These are phyloP conservation scores for Arthrobotrys pseudoclavata DNA, from an alignment of 2,329 filamentous ascomycete species.

Conservation along the genomic window DNA sequence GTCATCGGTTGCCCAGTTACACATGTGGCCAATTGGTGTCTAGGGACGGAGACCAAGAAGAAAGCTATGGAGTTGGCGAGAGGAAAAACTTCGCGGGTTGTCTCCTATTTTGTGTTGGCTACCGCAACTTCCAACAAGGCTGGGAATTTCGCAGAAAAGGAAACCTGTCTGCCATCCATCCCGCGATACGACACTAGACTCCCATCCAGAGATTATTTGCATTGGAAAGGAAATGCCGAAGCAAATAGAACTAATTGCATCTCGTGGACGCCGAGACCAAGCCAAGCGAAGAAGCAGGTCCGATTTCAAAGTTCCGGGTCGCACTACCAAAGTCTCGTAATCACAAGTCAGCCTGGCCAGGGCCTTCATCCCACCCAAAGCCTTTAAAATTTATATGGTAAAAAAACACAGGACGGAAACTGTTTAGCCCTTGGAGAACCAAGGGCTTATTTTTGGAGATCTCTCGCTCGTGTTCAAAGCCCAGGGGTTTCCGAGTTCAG, in stretches of 20 bases:
- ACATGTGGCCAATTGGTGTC: not conserved
- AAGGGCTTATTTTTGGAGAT: constrained; percentile 12
- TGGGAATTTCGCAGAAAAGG: not conserved
- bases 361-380: constrained; percentile 3
- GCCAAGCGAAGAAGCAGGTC: constrained; percentile 30
- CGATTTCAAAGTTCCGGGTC: not conserved
- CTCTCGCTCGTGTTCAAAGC: constrained; percentile 3
- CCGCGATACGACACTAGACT: not conserved
- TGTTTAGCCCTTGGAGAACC: not conserved
- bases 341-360: constrained; percentile 26
- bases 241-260: not conserved
- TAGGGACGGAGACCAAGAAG: not conserved
- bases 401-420: not conserved
- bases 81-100: not conserved
- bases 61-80: not conserved
- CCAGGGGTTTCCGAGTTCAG: constrained; percentile 12
- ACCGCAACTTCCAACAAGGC: constrained; percentile 18
- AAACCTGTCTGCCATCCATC: not conserved
- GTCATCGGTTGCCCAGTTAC: not conserved
- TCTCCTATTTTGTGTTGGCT: constrained; percentile 21
- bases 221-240: constrained; percentile 34
- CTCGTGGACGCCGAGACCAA: not conserved
- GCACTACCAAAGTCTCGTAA: constrained; percentile 22
- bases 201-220: not conserved
- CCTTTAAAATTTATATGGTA: not conserved